Conservation (phyloP, 108 stramenopile species). For the Halocafeteria seosinensis region DNA sequence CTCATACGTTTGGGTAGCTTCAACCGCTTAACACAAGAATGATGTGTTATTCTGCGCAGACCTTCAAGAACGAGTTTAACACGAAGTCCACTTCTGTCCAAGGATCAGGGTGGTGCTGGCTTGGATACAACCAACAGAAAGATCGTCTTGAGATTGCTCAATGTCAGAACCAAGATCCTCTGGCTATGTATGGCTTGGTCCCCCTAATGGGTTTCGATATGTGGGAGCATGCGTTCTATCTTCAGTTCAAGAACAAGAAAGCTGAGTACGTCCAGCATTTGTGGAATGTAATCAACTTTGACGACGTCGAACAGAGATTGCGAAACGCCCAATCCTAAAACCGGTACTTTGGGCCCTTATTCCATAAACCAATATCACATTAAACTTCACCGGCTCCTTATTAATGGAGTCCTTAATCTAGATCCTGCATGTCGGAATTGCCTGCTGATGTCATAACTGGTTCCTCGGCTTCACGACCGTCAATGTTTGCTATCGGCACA, state of each 20-base stretch:
- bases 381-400: too few species aligned
- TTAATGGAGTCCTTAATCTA: too few species aligned
- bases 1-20: too few species aligned
- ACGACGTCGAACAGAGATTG: constrained; percentile 69
- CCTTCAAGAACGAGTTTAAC: constrained; percentile 56
- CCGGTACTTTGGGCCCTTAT: too few species aligned
- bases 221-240: constrained; percentile 97
- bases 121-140: constrained; percentile 63
- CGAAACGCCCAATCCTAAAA: not conserved
- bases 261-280: constrained; percentile 83
- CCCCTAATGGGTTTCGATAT: constrained; percentile 94
- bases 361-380: too few species aligned
- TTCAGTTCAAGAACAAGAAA: constrained; percentile 91
- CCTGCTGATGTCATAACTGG: too few species aligned
- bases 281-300: constrained; percentile 87
- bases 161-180: constrained; percentile 85
- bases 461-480: too few species aligned
- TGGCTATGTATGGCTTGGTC: constrained; percentile 85
- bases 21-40: not conserved
- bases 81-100: constrained; percentile 71
- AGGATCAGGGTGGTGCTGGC: constrained; percentile 98
- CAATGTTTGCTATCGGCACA: too few species aligned
- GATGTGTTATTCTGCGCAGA: constrained; percentile 36
- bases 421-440: too few species aligned
- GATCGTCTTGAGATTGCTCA: constrained; percentile 58